phyloP scores from a whole-genome alignment of 306 rosid species.

The Sechiopsis laciniata region DNA sequence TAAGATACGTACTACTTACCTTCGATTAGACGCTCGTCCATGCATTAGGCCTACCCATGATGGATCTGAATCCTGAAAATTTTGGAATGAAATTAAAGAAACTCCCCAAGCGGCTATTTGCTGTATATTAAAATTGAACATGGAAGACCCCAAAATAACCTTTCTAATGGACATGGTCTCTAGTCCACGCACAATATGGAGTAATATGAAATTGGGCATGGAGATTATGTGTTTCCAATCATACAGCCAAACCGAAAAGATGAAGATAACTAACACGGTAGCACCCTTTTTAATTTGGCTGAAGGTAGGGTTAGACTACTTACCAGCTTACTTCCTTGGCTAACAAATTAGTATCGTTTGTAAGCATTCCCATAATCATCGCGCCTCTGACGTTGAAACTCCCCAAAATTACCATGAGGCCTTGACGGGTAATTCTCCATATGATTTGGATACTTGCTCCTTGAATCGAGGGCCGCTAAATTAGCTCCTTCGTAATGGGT shows the following conservation, averaged over 20 bases:
- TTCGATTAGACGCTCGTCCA: conserved; percentile 36
- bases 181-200: conserved; percentile 7
- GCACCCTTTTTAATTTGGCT: conserved; percentile 27
- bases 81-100: conserved; percentile 59
- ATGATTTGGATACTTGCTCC: conserved; percentile 62
- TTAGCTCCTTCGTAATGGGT: conserved; percentile 52
- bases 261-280: conserved; percentile 19
- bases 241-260: conserved; percentile 24
- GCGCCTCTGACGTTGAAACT: conserved; percentile 63
- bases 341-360: conserved; percentile 61
- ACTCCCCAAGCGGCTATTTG: conserved; percentile 26
- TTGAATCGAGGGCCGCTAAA: conserved; percentile 58
- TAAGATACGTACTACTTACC: conserved; percentile 54
- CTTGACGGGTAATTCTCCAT: conserved; percentile 61
- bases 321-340: conserved; percentile 50
- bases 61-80: conserved; percentile 64
- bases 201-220: conserved; percentile 18
- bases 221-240: conserved; percentile 25
- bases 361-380: conserved; percentile 67
- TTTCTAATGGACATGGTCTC: conserved; percentile 14
- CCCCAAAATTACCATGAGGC: conserved; percentile 69
- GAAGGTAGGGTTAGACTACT: conserved; percentile 48
- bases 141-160: conserved; percentile 9
- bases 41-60: conserved; percentile 52
- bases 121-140: conserved; percentile 29